Conservation (phyloP, 1,139 yeast genomes). For the Zygosaccharomyces sapae region DNA sequence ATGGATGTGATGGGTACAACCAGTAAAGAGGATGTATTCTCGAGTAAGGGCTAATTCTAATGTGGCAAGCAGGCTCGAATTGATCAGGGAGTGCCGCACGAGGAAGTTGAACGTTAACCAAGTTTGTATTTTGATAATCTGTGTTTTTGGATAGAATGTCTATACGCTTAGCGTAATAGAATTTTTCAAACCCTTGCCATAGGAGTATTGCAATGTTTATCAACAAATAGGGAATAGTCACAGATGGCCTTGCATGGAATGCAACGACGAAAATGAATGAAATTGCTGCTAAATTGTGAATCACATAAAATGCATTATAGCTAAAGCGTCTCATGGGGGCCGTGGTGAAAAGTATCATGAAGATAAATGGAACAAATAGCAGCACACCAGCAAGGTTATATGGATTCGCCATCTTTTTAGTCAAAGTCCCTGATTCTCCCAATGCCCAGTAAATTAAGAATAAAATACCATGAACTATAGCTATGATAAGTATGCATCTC, state of each 20-base stretch:
- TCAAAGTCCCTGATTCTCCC: conserved; percentile 29
- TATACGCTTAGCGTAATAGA: conserved; percentile 31
- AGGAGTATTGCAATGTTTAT: conserved; percentile 47
- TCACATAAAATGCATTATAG: conserved; percentile 57
- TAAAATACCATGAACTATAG: conserved; percentile 57
- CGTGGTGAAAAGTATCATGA: conserved; percentile 51
- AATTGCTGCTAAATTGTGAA: conserved; percentile 71
- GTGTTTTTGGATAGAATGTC: conserved; percentile 17
- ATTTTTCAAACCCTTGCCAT: conserved; percentile 40
- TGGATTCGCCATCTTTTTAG: conserved; percentile 55
- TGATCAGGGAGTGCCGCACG: conserved; percentile 28
- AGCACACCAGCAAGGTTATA: conserved; percentile 64
- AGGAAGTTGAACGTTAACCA: conserved; percentile 43
- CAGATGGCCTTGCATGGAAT: conserved; percentile 73
- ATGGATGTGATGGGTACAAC: conserved; percentile 64
- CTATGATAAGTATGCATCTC: conserved; percentile 60
- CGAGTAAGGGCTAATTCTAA: conserved; percentile 44
- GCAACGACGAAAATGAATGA: conserved; percentile 55
- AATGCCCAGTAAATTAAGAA: conserved; percentile 52
- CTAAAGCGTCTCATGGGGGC: conserved; percentile 51
- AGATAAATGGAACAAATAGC: conserved; percentile 51
- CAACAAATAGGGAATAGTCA: conserved; percentile 45
- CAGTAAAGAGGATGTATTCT: conserved; percentile 36
- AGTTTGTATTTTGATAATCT: conserved; percentile 31
- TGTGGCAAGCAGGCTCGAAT: conserved; percentile 53